Conservation (phyloP, 2,329 filamentous ascomycete species). For the Penicillium nordicum region DNA sequence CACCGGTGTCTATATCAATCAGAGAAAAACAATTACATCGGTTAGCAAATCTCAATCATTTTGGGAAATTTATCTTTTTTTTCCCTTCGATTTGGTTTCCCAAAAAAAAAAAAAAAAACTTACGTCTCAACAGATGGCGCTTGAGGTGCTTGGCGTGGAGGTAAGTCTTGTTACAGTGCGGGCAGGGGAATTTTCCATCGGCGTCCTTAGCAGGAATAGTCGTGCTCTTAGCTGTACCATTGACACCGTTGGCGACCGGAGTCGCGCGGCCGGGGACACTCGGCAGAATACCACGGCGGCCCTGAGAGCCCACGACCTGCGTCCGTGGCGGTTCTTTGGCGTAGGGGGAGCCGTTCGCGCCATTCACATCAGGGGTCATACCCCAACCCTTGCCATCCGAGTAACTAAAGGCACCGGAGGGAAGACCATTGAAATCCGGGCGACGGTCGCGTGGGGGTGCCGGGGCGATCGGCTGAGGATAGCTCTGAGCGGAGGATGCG, state of each 20-base stretch:
- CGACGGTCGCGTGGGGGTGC: constrained; percentile 56
- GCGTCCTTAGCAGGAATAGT: constrained; percentile 91
- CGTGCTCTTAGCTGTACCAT: constrained; percentile 68
- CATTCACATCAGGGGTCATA: constrained; percentile 40
- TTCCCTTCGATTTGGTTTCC: neutral
- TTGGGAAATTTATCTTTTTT: neutral
- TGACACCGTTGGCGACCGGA: constrained; percentile 62
- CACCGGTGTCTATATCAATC: constrained; percentile 74
- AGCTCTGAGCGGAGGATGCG: constrained; percentile 62
- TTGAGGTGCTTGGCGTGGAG: constrained; percentile 96
- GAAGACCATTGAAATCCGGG: constrained; percentile 64
- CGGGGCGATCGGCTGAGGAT: constrained; percentile 73
- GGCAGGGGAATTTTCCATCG: constrained; percentile 96
- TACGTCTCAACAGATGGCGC: constrained; percentile 91
- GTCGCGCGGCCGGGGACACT: constrained; percentile 83
- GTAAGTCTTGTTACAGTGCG: constrained; percentile 97
- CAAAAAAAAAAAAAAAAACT: constrained; percentile 48
- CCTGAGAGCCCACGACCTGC: constrained; percentile 93
- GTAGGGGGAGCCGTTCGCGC: constrained; percentile 39
- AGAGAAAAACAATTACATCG: constrained; percentile 14
- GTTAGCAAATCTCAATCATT: constrained; percentile 9
- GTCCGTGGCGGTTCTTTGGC: constrained; percentile 53
- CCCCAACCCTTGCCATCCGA: constrained; percentile 53
- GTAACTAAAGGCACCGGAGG: constrained; percentile 62
- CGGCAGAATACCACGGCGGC: constrained; percentile 83